Conservation (phyloP, 805 yeast genomes). For the Yarrowia osloensis region DNA sequence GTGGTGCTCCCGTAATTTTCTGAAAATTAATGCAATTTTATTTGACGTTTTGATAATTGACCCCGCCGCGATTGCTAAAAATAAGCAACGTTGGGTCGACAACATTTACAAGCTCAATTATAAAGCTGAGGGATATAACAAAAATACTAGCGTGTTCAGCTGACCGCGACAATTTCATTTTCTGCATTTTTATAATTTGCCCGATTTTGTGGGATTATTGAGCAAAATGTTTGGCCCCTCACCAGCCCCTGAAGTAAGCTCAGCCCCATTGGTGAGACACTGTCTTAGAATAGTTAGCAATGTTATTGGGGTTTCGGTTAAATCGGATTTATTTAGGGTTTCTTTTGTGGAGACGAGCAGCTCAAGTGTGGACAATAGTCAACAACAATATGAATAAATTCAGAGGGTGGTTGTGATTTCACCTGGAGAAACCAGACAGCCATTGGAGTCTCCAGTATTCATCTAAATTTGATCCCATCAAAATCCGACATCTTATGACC, state of each 20-base stretch:
- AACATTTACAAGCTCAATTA: neutral
- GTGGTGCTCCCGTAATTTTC: too few relatives aligned
- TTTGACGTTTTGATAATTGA: too few relatives aligned
- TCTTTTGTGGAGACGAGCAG: neutral
- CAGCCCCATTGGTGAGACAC: constrained; percentile 11
- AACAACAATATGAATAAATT: neutral
- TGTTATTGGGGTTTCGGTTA: neutral
- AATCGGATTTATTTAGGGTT: neutral
- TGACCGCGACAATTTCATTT: too few relatives aligned
- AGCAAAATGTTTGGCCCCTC: neutral
- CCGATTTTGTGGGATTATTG: neutral
- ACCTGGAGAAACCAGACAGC: too few relatives aligned
- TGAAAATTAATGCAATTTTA: too few relatives aligned
- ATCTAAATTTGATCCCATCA: too few relatives aligned
- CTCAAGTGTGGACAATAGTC: neutral
- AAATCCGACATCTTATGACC: too few relatives aligned
- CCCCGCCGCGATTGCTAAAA: neutral
- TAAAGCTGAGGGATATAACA: neutral
- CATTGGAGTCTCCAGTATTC: too few relatives aligned
- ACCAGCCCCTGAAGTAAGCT: neutral
- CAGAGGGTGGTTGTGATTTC: too few relatives aligned
- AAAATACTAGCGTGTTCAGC: neutral
- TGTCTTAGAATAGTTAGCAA: neutral
- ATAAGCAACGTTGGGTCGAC: neutral
- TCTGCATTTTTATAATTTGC: neutral